These are phyloP conservation scores for Fusarium xyrophilum DNA, from an alignment of 2,329 filamentous ascomycete genomes.

Conservation along the genomic window DNA sequence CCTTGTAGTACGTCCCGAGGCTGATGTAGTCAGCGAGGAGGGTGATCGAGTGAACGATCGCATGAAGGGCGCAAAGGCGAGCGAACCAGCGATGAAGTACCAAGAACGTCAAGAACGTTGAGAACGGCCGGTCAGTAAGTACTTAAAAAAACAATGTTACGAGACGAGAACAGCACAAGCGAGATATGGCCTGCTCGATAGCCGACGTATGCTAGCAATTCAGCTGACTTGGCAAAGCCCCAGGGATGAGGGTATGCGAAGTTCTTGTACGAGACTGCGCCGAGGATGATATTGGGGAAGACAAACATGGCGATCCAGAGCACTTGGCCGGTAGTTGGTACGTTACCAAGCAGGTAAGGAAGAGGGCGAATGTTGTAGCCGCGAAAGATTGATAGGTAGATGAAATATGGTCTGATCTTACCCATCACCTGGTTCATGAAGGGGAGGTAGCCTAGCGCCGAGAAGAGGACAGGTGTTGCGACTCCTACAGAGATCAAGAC, in stretches of 20 bases:
- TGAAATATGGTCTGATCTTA: fast-evolving
- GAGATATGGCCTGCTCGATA: not conserved
- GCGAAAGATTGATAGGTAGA: not conserved
- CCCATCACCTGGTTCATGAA: not conserved
- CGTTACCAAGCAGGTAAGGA: not conserved
- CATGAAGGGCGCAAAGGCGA: not conserved
- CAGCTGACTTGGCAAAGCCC: not conserved
- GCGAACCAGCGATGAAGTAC: not conserved
- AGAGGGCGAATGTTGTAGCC: fast-evolving
- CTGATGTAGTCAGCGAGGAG: not conserved
- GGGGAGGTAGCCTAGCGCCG: fast-evolving
- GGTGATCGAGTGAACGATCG: not conserved
- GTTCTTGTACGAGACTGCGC: not conserved
- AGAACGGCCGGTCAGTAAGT: not conserved
- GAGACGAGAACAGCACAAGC: not conserved
- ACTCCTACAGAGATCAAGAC: not conserved
- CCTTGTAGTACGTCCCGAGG: fast-evolving
- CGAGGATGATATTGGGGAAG: not conserved
- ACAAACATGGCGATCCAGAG: not conserved
- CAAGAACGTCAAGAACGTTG: not conserved
- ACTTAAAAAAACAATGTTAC: not conserved
- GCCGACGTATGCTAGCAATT: not conserved
- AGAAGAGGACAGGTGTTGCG: not conserved
- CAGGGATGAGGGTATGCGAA: fast-evolving
- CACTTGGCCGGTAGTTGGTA: fast-evolving